Conservation (phyloP, 2,329 filamentous ascomycete species). For the Coniochaeta ligniaria region DNA sequence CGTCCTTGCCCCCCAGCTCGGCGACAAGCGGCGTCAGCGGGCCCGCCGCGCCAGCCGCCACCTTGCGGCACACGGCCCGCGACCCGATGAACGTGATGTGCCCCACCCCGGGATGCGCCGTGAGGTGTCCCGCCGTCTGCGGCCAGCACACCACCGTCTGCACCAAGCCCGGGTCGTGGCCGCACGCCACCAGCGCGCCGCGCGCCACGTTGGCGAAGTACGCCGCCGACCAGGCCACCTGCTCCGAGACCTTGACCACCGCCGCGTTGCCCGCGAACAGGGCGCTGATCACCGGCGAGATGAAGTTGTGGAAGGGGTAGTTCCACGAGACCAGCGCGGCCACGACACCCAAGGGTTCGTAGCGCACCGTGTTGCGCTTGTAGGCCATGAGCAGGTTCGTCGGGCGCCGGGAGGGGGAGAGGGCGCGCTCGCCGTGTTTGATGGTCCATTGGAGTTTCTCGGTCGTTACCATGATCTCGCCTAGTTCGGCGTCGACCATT, state of each 20-base stretch:
- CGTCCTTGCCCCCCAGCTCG: slow-evolving; percentile 93
- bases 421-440: slow-evolving; percentile 75
- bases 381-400: slow-evolving; percentile 93
- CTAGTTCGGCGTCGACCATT: slow-evolving; percentile 85
- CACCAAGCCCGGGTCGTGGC: slow-evolving; percentile 73
- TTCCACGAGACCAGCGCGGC: slow-evolving; percentile 96
- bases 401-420: slow-evolving; percentile 65
- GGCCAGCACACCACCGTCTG: slow-evolving; percentile 88
- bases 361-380: slow-evolving; percentile 84
- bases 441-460: slow-evolving; percentile 97
- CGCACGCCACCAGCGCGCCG: slow-evolving; percentile 73
- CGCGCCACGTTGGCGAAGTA: slow-evolving; percentile 79
- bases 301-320: slow-evolving; percentile 91
- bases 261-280: slow-evolving; percentile 89
- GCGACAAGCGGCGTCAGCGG: slow-evolving; percentile 81
- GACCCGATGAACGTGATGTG: slow-evolving; percentile 98
- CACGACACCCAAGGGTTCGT: slow-evolving; percentile 89
- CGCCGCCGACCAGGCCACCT: slow-evolving; percentile 83
- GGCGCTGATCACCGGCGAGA: slow-evolving; percentile 83
- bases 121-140: slow-evolving; percentile 70
- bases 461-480: slow-evolving; percentile 87
- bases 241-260: slow-evolving; percentile 89
- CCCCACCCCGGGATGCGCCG: slow-evolving; percentile 73
- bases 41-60: slow-evolving; percentile 79
- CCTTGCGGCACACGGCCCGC: slow-evolving; percentile 75